phyloP scores from a whole-genome alignment of 306 rosid species.

The Oemleria cerasiformis region DNA sequence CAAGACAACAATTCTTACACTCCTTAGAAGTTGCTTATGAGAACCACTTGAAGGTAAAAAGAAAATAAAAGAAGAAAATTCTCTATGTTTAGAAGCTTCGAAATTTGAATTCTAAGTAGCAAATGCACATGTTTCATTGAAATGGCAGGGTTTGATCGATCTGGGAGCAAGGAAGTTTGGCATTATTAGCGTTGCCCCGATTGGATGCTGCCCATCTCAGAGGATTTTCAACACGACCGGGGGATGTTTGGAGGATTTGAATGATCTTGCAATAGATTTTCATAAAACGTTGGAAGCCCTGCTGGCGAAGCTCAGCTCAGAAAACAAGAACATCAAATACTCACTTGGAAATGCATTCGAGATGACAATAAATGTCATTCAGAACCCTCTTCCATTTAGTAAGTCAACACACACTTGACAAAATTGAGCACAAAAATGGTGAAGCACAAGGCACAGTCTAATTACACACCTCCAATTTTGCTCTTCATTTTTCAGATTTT shows the following conservation, averaged over 20 bases:
- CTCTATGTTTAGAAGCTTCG: neutral
- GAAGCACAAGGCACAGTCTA: neutral
- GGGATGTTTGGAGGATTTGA: conserved; percentile 33
- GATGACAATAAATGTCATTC: conserved; percentile 24
- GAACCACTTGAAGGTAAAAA: conserved; percentile 20
- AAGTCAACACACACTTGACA: neutral
- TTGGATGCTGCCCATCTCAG: conserved; percentile 35
- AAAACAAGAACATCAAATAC: conserved; percentile 19
- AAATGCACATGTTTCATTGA: neutral
- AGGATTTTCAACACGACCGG: conserved; percentile 16
- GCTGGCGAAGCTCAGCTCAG: conserved; percentile 18
- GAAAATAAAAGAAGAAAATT: neutral
- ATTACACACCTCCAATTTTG: neutral
- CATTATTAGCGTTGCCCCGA: conserved; percentile 24
- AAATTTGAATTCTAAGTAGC: neutral
- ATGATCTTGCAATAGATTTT: conserved; percentile 20
- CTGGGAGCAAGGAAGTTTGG: conserved; percentile 36
- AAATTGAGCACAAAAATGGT: neutral
- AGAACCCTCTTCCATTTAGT: conserved; percentile 24
- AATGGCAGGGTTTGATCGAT: conserved; percentile 22
- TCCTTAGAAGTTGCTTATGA: conserved; percentile 21
- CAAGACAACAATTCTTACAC: conserved; percentile 9
- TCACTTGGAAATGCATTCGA: conserved; percentile 31
- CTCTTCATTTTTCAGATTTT: conserved; percentile 6
- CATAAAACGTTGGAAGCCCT: conserved; percentile 12